A percentile compares a stretch with the other conserved stretches of the same genome.
These are phyloP conservation scores for Omphalea diandra DNA, from an alignment of 441 rosid species.

Conservation along the genomic window DNA sequence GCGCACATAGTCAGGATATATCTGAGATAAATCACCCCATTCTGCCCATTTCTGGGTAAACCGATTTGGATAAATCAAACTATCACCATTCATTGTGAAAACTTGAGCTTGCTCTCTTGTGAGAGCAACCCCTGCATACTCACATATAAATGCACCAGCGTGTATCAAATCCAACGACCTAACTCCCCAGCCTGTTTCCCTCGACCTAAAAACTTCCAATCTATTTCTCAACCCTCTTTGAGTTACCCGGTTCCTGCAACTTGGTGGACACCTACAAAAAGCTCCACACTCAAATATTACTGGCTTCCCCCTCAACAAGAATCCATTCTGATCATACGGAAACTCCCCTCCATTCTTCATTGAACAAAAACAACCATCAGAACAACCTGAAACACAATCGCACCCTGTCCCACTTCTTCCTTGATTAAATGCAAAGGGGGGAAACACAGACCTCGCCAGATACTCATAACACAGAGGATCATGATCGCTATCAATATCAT, in stretches of 20 bases:
- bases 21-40: conserved; percentile 81
- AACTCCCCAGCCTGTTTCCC: conserved; percentile 93
- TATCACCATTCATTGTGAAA: conserved; percentile 81
- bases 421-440: conserved; percentile 40
- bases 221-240: conserved; percentile 69
- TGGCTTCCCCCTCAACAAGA: conserved; percentile 69
- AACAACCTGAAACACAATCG: conserved; percentile 63
- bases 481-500: conserved; percentile 69
- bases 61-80: conserved; percentile 66
- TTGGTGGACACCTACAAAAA: conserved; percentile 75
- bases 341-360: conserved; percentile 77
- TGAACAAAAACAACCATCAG: conserved; percentile 67
- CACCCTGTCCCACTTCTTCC: conserved; percentile 57
- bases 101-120: conserved; percentile 87
- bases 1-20: conserved; percentile 45
- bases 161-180: conserved; percentile 77
- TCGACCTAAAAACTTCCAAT: conserved; percentile 85
- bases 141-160: conserved; percentile 89
- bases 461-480: conserved; percentile 86
- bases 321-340: conserved; percentile 70
- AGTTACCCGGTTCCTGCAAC: conserved; percentile 72
- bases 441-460: conserved; percentile 59
- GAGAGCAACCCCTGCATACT: conserved; percentile 81
- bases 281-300: conserved; percentile 78
- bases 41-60: conserved; percentile 75